phyloP scores from a whole-genome alignment of 1,139 yeast species.

The Hyphopichia buzzinii region DNA sequence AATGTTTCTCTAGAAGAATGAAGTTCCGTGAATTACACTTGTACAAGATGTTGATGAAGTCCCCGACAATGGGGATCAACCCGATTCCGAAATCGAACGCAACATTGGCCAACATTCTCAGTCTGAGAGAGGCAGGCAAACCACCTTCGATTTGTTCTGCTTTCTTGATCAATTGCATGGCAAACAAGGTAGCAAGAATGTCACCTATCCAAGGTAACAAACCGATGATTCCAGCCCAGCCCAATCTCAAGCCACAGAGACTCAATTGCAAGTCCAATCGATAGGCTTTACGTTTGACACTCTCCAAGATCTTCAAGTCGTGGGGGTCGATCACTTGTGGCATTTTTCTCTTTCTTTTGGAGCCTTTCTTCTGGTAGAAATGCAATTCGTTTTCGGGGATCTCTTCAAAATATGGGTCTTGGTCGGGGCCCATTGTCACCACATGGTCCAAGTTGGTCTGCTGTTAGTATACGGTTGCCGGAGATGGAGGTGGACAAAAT shows the following conservation, averaged over 20 bases:
- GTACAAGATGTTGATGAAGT: conserved; percentile 62
- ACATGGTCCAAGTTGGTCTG: conserved; percentile 39
- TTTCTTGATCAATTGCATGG: conserved; percentile 46
- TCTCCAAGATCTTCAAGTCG: conserved; percentile 52
- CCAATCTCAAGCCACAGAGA: conserved; percentile 63
- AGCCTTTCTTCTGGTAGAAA: conserved; percentile 46
- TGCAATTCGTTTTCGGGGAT: conserved; percentile 47
- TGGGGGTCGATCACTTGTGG: conserved; percentile 56
- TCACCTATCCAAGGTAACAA: conserved; percentile 67
- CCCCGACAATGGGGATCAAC: conserved; percentile 72
- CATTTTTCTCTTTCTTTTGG: conserved; percentile 44
- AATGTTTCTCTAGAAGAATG: conserved; percentile 55
- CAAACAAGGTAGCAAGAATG: conserved; percentile 47
- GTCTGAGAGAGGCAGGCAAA: conserved; percentile 47
- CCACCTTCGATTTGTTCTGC: conserved; percentile 66
- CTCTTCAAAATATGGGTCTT: conserved; percentile 50
- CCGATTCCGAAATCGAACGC: conserved; percentile 67
- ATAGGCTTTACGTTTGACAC: conserved; percentile 61
- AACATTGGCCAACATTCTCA: conserved; percentile 60
- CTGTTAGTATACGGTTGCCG: conserved; percentile 4
- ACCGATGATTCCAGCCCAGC: conserved; percentile 74
- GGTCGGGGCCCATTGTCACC: conserved; percentile 26
- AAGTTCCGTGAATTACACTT: conserved; percentile 77
- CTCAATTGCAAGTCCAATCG: conserved; percentile 62
- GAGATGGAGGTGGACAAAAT: not conserved